Conservation (phyloP, 805 yeast species). For the Priceomyces medius region DNA sequence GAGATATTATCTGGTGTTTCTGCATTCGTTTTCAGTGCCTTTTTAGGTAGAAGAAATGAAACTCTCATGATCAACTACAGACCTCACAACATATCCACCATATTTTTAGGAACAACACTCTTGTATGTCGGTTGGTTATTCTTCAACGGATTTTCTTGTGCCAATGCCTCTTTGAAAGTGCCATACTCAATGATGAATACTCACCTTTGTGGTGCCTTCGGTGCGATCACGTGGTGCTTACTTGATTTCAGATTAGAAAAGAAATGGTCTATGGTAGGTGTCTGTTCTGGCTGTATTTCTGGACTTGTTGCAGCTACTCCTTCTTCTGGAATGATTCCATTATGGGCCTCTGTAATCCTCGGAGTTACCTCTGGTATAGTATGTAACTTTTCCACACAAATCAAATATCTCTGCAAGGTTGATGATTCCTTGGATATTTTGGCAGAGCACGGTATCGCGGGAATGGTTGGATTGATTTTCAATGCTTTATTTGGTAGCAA, state of each 20-base stretch:
- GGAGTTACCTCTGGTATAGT: slow-evolving; percentile 79
- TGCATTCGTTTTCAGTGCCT: slow-evolving; percentile 82
- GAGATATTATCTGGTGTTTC: slow-evolving; percentile 90
- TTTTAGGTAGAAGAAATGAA: slow-evolving; percentile 73
- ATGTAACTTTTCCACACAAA: slow-evolving; percentile 87
- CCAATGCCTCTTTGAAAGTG: slow-evolving; percentile 78
- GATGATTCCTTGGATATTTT: slow-evolving; percentile 93
- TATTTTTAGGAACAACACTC: slow-evolving; percentile 81
- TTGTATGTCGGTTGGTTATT: slow-evolving; percentile 97
- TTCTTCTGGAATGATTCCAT: slow-evolving; percentile 83
- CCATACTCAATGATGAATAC: slow-evolving; percentile 91
- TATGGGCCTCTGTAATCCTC: slow-evolving; percentile 85
- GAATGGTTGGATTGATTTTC: slow-evolving; percentile 84
- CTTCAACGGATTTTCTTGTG: slow-evolving; percentile 88
- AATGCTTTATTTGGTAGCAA: slow-evolving; percentile 86
- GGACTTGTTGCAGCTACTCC: slow-evolving; percentile 98
- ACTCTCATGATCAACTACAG: slow-evolving; percentile 82
- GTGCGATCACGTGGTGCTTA: slow-evolving; percentile 88
- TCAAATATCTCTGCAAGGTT: slow-evolving; percentile 75
- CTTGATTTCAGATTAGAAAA: slow-evolving; percentile 84
- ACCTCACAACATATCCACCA: slow-evolving; percentile 92
- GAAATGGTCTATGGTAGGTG: slow-evolving; percentile 92
- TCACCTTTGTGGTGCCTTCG: slow-evolving; percentile 84
- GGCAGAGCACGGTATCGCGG: slow-evolving; percentile 99
- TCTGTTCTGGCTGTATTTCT: slow-evolving; percentile 93